Percentiles rank a stretch among this genome's conserved stretches.
These are phyloP conservation scores for Claviceps pazoutovae DNA, from an alignment of 2,329 filamentous ascomycete genomes.

Conservation along the genomic window DNA sequence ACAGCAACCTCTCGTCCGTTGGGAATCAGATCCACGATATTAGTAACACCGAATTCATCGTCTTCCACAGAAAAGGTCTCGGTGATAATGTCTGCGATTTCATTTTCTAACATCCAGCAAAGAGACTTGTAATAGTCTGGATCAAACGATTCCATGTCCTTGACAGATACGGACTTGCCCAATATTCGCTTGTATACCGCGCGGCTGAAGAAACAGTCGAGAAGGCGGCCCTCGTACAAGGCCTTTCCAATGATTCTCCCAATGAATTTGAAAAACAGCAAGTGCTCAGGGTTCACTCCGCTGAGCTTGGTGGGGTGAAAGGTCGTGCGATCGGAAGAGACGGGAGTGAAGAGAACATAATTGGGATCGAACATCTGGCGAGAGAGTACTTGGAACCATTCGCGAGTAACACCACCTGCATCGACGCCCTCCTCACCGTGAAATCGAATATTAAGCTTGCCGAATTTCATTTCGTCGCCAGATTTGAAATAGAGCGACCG, in stretches of 20 bases:
- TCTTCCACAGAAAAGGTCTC: conserved; percentile 93
- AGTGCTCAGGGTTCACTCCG: conserved; percentile 84
- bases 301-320: conserved; percentile 97
- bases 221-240: conserved; percentile 84
- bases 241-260: conserved; percentile 97
- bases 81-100: conserved; percentile 94
- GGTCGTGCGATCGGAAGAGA: conserved; percentile 91
- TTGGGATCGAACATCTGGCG: conserved; percentile 98
- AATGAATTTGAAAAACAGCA: conserved; percentile 99
- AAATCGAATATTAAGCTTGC: conserved; percentile 95
- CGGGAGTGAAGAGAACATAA: conserved; percentile 90
- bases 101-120: conserved; percentile 96
- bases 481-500: conserved; percentile 95
- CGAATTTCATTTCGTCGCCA: conserved; percentile 96
- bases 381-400: conserved; percentile 97
- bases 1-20: conserved; percentile 86
- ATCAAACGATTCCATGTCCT: conserved; percentile 98
- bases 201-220: conserved; percentile 97
- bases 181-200: conserved; percentile 97
- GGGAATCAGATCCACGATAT: conserved; percentile 72
- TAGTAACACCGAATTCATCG: conserved; percentile 82
- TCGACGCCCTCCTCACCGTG: conserved; percentile 96
- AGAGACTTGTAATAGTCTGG: conserved; percentile 98
- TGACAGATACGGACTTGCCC: conserved; percentile 87
- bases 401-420: conserved; percentile 89